A percentile compares a stretch with the other conserved stretches of the same genome.
Conservation (phyloP, 768 basidiomycete species). For the Suillus americanus region DNA sequence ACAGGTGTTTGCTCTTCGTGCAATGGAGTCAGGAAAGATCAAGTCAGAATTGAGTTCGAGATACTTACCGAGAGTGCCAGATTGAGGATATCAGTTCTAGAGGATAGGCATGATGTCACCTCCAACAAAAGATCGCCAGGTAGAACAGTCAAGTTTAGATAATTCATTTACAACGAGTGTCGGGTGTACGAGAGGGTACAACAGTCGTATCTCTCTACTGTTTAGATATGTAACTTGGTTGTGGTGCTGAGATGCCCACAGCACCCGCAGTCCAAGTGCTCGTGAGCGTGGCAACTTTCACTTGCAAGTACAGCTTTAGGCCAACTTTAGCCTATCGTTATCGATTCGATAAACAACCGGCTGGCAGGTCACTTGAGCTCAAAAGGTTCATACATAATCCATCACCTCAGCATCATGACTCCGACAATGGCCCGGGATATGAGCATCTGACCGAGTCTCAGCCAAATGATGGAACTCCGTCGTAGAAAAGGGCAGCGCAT, state of each 20-base stretch:
- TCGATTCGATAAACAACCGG: background rate
- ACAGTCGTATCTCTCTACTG: background rate
- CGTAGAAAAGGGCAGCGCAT: background rate
- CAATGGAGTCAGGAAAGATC: slow-evolving; percentile 10
- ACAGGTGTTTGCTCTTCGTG: slow-evolving; percentile 54
- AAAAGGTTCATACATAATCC: background rate
- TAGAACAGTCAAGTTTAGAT: slow-evolving; percentile 15
- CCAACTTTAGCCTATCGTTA: background rate
- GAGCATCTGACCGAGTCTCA: background rate
- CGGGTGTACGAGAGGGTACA: too few relatives aligned
- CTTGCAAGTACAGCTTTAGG: background rate
- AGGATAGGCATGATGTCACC: slow-evolving; percentile 54
- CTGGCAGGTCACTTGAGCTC: background rate
- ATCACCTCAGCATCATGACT: background rate
- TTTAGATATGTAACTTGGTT: background rate
- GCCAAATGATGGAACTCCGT: background rate
- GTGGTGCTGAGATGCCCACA: background rate
- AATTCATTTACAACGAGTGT: background rate
- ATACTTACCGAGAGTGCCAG: slow-evolving; percentile 59
- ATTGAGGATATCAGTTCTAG: slow-evolving; percentile 53
- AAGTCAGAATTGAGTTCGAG: background rate
- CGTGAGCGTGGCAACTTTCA: background rate
- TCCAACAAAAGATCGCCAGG: slow-evolving; percentile 71
- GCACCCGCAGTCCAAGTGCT: background rate
- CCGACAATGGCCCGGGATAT: background rate